A percentile compares a stretch with the other conserved stretches of the same genome.
Conservation (phyloP, 306 rosid species). For the Corylus heterophylla region DNA sequence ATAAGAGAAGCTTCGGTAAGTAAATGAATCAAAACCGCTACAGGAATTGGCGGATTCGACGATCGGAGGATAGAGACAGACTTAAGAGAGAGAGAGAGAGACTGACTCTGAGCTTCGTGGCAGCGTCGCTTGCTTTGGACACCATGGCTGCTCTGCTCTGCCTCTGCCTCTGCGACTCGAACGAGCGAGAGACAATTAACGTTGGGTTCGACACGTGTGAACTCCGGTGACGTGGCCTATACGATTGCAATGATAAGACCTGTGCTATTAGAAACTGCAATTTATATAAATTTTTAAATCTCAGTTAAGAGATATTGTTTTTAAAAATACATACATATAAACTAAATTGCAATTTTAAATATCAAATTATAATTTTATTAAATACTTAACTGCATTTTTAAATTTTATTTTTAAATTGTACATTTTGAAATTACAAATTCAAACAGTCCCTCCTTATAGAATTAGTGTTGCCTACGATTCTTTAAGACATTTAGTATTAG, state of each 20-base stretch:
- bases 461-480: no score
- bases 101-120: conserved; percentile 51
- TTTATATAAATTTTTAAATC: no score
- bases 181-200: conserved; percentile 22
- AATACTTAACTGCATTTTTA: no score
- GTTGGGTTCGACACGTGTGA: not conserved
- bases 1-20: conserved; percentile 13
- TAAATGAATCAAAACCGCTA: conserved; percentile 17
- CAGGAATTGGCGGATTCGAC: not conserved
- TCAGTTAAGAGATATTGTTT: no score
- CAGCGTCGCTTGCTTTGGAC: conserved; percentile 63
- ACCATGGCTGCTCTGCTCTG: conserved; percentile 43
- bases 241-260: not conserved
- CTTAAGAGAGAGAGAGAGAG: conserved; percentile 20
- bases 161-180: conserved; percentile 9
- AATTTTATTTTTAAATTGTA: no score
- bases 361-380: no score
- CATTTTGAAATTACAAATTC: no score
- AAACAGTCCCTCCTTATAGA: no score
- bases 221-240: not conserved
- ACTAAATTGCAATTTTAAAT: no score
- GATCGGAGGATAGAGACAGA: not conserved
- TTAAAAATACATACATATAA: no score
- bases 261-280: no score
- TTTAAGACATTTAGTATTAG: no score